Conservation (phyloP, 148 eudicot genomes). For the Polygonum aviculare region DNA sequence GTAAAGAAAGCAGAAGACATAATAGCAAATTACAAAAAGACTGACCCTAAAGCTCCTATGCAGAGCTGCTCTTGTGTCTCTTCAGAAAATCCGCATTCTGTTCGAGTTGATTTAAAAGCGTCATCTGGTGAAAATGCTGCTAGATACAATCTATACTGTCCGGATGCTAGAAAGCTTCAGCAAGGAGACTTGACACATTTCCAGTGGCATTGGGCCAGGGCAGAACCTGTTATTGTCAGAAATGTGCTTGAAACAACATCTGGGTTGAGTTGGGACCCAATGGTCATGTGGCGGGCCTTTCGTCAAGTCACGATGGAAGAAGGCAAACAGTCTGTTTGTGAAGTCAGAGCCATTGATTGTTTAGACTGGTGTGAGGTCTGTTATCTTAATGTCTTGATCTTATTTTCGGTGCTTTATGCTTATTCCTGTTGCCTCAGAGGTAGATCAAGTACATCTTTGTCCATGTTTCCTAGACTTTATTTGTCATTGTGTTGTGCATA, state of each 20-base stretch:
- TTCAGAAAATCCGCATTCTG: background rate
- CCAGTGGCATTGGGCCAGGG: conserved; percentile 53
- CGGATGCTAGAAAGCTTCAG: conserved; percentile 31
- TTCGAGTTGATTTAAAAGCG: conserved; percentile 23
- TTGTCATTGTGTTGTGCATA: background rate
- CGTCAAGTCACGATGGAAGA: conserved; percentile 31
- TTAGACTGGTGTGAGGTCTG: conserved; percentile 60
- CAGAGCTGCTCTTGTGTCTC: conserved; percentile 23
- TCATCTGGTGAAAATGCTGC: conserved; percentile 34
- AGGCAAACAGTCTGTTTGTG: conserved; percentile 19
- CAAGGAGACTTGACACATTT: conserved; percentile 34
- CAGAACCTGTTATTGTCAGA: conserved; percentile 47
- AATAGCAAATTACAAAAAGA: background rate
- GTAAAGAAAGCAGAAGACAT: conserved; percentile 34
- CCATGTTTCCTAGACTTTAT: background rate
- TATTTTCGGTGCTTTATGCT: background rate
- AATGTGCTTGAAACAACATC: conserved; percentile 38
- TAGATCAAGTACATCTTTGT: background rate
- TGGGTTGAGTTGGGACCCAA: conserved; percentile 67
- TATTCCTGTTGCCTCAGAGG: background rate
- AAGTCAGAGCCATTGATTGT: conserved; percentile 44
- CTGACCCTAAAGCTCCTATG: conserved; percentile 11
- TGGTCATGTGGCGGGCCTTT: conserved; percentile 73
- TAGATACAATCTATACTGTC: conserved; percentile 44
- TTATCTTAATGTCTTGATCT: conserved; percentile 4